Evolutionary conservation across 768 basidiomycete species (phyloP).

Genomic region (Fibroporia radiculosa): DNA sequence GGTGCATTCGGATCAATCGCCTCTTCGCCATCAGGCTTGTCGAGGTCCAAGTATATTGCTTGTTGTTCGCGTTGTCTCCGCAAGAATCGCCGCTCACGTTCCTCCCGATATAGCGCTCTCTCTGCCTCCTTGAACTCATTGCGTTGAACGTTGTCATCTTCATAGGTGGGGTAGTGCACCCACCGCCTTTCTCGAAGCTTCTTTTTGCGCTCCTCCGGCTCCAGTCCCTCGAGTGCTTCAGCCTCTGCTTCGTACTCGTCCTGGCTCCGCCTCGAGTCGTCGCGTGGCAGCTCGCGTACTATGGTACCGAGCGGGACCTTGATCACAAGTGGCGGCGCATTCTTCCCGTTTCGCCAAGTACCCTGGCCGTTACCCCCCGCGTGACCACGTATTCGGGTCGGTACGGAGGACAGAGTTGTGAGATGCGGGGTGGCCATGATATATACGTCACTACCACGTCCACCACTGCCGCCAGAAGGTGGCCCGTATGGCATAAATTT

Average conservation of each 20-base stretch:
- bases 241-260: slow-evolving; percentile 74
- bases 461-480: slow-evolving; percentile 91
- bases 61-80: slow-evolving; percentile 33
- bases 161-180: slow-evolving; percentile 72
- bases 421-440: slow-evolving; percentile 71
- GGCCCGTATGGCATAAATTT: slow-evolving; percentile 79
- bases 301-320: slow-evolving; percentile 88
- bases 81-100: slow-evolving; percentile 47
- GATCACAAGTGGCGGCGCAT: slow-evolving; percentile 65
- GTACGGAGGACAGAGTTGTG: slow-evolving; percentile 68
- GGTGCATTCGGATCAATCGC: slow-evolving; percentile 45
- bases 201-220: slow-evolving; percentile 39
- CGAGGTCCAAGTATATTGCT: slow-evolving; percentile 54
- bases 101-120: slow-evolving; percentile 46
- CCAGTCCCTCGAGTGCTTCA: slow-evolving; percentile 44
- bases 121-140: slow-evolving; percentile 72
- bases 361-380: slow-evolving; percentile 73
- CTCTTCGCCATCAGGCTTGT: slow-evolving; percentile 38
- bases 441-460: slow-evolving; percentile 82
- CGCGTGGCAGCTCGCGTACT: slow-evolving; percentile 63
- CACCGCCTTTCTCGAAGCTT: slow-evolving; percentile 61
- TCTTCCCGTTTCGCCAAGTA: slow-evolving; percentile 79
- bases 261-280: slow-evolving; percentile 55
- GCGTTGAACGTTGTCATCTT: slow-evolving; percentile 53
- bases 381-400: slow-evolving; percentile 58